Evolutionary conservation across 2,329 filamentous ascomycete species (phyloP).

Genomic region (Mollisiaceae sp.): DNA sequence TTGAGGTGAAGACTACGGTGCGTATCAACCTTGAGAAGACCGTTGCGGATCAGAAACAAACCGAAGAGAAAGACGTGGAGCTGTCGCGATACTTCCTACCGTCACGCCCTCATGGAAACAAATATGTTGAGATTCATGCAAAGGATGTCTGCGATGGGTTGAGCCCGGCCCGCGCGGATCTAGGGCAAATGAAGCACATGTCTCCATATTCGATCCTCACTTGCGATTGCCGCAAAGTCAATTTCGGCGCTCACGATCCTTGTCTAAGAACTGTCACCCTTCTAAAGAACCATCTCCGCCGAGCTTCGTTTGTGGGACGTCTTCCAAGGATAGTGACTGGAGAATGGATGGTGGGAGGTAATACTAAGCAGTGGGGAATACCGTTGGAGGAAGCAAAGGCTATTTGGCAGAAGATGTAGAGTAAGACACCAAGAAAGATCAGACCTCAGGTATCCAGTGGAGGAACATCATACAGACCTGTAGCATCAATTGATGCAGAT

Average conservation of each 20-base stretch:
- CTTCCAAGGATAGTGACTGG: not conserved
- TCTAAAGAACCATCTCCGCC: not conserved
- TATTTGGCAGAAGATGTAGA: not conserved
- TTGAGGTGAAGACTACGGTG: not conserved
- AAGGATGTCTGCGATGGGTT: conserved; percentile 6
- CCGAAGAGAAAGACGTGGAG: not conserved
- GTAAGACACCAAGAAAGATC: not conserved
- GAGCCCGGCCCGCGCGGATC: not conserved
- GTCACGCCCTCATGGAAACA: not conserved
- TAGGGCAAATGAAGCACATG: not conserved
- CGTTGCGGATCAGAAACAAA: not conserved
- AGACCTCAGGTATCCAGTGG: not conserved
- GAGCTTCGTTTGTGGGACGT: not conserved
- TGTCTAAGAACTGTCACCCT: not conserved
- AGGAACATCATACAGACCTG: not conserved
- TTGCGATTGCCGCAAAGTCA: not conserved
- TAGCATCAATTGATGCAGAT: too few species aligned
- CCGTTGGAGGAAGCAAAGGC: not conserved
- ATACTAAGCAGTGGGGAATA: not conserved
- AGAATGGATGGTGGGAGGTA: not conserved
- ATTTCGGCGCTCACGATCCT: not conserved
- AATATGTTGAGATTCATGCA: conserved; percentile 10
- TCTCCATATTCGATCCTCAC: not conserved
- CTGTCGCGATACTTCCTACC: not conserved
- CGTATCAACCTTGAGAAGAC: not conserved